Base-by-base conservation (phyloP, 2,329 filamentous ascomycete genomes). In the Elsinoe arachidis region DNA sequence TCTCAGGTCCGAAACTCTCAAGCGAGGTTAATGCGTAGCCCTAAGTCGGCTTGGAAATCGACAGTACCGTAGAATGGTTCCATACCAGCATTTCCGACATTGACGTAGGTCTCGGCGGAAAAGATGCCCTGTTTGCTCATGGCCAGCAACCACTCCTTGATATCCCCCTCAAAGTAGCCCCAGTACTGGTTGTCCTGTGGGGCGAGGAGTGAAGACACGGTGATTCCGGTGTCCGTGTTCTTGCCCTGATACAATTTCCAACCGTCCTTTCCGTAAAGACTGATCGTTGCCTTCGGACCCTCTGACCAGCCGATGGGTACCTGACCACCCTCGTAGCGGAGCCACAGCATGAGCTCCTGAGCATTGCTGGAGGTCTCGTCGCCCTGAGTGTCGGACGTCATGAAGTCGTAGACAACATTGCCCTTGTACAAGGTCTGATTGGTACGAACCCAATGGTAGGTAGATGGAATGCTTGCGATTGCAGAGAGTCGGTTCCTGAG, bases 341-440 rank as follows among this genome's bases (percentile, higher is more conserved):
- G 68, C 74, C 74, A 76, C 12, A 76, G 72, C 73, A 76, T 76
- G 21, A 74, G 66, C 59, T 76, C 73, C 57, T 74, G 72, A 0
- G 72, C 70, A 4, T 61, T 58, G 33, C 63, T 64, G 15, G 69
- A 73, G 3, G 73, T 75, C 1, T 69, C 72, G 64, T 76, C 74
- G 43, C 72, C 73, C 49, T 73, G 69, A 7, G 69, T 72, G 61
- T 73, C 68, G 15, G 70, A 72, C 5, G 72, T 74, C 70, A 76
- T 75, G 65, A 76, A 75, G 60, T 75, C 73, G 64, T 72, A 74
- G 59, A 68, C 69, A 49, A 74, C 68, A 60, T 75, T 75, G 56
- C 73, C 73, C 57, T 75, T 76, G 60, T 73, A 76, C 2, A 68
- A 67, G 2, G 73, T 73, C 2, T 65, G 69, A 57, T 74, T 75